These are phyloP conservation scores for Salix arbutifolia DNA, from an alignment of 345 rosid species.

Conservation along the genomic window DNA sequence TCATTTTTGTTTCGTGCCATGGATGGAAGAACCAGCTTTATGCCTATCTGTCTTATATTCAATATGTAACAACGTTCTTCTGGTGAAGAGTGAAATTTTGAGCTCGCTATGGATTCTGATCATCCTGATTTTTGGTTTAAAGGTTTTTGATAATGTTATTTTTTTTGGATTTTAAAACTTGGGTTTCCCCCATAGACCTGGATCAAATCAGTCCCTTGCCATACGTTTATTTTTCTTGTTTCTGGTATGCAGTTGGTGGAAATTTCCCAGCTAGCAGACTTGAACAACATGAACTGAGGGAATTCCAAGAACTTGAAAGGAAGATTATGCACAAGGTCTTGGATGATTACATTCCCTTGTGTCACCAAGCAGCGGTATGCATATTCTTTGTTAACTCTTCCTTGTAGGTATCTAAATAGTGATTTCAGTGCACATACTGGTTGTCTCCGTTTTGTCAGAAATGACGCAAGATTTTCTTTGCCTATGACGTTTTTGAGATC, in stretches of 20 bases:
- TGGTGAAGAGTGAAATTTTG: not conserved
- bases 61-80: not conserved
- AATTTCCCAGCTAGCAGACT: slow-evolving; percentile 52
- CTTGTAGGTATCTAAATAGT: not conserved
- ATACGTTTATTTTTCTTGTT: not conserved
- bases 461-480: not conserved
- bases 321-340: slow-evolving; percentile 44
- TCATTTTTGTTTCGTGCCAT: not conserved
- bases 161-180: not conserved
- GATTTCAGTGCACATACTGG: not conserved
- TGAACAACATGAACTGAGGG: slow-evolving; percentile 50
- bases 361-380: slow-evolving; percentile 60
- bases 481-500: not conserved
- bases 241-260: slow-evolving; percentile 55
- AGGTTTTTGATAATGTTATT: not conserved
- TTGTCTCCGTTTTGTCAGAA: not conserved
- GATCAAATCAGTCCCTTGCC: not conserved
- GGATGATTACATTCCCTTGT: slow-evolving; percentile 55
- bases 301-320: slow-evolving; percentile 57
- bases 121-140: not conserved
- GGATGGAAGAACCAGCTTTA: too few relatives aligned
- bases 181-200: not conserved
- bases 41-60: too few relatives aligned
- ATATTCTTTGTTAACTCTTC: not conserved
- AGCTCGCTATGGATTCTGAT: not conserved